phyloP scores from a whole-genome alignment of 163 green algal species.

The Scenedesmus sp. region DNA sequence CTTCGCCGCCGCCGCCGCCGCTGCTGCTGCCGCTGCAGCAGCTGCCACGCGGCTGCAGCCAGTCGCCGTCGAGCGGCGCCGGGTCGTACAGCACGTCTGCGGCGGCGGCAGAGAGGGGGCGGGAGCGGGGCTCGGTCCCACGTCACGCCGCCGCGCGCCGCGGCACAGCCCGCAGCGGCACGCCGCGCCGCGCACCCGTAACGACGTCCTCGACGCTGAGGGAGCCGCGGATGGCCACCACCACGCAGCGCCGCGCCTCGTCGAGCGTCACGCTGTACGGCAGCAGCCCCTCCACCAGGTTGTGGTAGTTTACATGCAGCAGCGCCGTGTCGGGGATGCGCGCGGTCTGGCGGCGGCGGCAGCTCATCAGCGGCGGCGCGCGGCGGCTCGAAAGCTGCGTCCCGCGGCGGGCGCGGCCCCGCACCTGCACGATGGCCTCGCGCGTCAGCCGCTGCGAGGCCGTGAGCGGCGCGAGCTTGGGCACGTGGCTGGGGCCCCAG shows the following conservation, averaged over 20 bases:
- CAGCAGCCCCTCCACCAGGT: conserved; percentile 47
- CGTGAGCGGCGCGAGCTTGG: conserved; percentile 23
- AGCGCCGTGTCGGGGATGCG: conserved; percentile 13
- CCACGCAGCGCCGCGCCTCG: conserved; percentile 20
- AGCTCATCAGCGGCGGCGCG: too few species aligned
- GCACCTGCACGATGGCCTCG: conserved; percentile 35
- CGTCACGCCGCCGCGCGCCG: too few species aligned
- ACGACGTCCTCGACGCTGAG: conserved; percentile 47
- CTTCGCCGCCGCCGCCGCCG: not conserved
- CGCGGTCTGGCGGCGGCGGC: conserved; percentile 33
- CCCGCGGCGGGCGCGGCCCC: too few species aligned
- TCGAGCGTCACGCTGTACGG: conserved; percentile 40
- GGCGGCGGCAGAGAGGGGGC: not conserved
- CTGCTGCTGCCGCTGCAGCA: conserved; percentile 8
- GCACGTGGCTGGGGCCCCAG: conserved; percentile 5
- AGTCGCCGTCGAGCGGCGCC: conserved; percentile 37
- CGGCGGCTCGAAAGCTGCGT: not conserved
- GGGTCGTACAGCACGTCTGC: conserved; percentile 48
- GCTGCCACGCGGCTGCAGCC: conserved; percentile 21
- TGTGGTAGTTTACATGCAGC: conserved; percentile 42
- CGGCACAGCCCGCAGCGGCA: too few species aligned
- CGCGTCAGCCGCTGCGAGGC: conserved; percentile 35
- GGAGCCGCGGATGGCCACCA: conserved; percentile 40
- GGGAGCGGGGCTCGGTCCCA: too few species aligned
- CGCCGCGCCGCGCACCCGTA: conserved; percentile 8